These are phyloP conservation scores for Pyrus hybrid DNA, from an alignment of 331 rosid genomes.

Conservation along the genomic window DNA sequence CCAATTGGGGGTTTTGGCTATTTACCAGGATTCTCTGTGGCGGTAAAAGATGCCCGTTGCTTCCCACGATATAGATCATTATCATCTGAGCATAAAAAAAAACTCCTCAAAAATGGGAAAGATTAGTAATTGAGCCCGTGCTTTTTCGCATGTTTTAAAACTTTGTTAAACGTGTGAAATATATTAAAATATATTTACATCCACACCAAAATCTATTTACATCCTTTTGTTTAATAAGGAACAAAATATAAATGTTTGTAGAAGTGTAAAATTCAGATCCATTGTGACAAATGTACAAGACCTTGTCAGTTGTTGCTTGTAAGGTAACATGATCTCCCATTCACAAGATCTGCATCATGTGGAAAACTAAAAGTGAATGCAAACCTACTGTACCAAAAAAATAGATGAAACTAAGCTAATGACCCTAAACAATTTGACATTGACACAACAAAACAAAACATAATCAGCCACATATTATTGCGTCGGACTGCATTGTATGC, in stretches of 20 bases:
- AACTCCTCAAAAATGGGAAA: too few relatives aligned
- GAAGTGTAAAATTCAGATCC: background rate
- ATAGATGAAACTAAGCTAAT: background rate
- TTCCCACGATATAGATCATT: conserved; percentile 50
- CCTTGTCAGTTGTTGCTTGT: conserved; percentile 94
- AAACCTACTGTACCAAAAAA: background rate
- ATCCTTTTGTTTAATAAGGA: too few relatives aligned
- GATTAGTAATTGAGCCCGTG: too few relatives aligned
- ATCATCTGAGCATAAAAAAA: too few relatives aligned
- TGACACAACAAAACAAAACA: too few relatives aligned
- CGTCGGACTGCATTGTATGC: too few relatives aligned
- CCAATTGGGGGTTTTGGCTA: background rate
- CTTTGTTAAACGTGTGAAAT: too few relatives aligned
- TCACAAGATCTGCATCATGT: conserved; percentile 66
- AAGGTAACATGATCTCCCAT: conserved; percentile 93
- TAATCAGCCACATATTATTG: too few relatives aligned
- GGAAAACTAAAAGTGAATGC: conserved; percentile 15
- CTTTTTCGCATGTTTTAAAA: too few relatives aligned
- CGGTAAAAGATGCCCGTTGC: conserved; percentile 34
- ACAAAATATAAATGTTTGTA: too few relatives aligned
- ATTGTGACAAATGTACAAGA: conserved; percentile 2
- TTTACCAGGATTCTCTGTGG: conserved; percentile 10
- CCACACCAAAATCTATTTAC: too few relatives aligned
- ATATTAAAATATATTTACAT: too few relatives aligned
- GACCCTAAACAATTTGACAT: conserved; percentile 19